Conservation (phyloP, 768 basidiomycete genomes). For the Serendipita sp. region DNA sequence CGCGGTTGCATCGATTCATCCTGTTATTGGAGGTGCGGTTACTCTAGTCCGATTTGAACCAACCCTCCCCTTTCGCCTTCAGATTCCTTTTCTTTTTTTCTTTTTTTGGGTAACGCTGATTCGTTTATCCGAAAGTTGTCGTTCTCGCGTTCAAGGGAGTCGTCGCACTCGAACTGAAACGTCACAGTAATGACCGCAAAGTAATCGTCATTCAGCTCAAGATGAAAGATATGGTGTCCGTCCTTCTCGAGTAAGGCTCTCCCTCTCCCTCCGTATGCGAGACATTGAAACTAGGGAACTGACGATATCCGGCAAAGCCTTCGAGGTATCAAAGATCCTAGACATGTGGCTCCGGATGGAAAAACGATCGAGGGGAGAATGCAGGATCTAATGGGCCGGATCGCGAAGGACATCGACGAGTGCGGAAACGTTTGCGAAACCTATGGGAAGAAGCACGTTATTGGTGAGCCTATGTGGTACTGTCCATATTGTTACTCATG, state of each 20-base stretch:
- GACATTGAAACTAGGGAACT: too few relatives aligned
- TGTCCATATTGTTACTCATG: too few relatives aligned
- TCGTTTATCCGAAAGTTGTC: conserved; percentile 22
- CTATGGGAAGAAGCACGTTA: conserved; percentile 30
- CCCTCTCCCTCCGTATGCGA: too few relatives aligned
- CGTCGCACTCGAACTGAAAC: conserved; percentile 31
- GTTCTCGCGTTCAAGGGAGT: conserved; percentile 36
- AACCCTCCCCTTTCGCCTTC: background rate
- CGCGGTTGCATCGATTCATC: conserved; percentile 19
- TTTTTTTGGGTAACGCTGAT: too few relatives aligned
- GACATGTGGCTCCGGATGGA: conserved; percentile 22
- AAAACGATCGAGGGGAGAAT: conserved; percentile 21
- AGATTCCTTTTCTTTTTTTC: too few relatives aligned
- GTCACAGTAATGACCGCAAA: conserved; percentile 37
- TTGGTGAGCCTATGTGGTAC: too few relatives aligned
- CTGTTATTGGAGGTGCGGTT: conserved; percentile 17
- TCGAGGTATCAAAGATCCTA: conserved; percentile 18
- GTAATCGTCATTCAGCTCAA: conserved; percentile 30
- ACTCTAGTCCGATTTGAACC: background rate
- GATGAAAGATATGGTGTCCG: conserved; percentile 36
- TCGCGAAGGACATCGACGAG: conserved; percentile 28
- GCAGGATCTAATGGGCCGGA: conserved; percentile 17
- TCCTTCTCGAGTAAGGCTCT: conserved; percentile 28
- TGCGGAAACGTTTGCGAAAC: conserved; percentile 32
- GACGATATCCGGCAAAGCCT: conserved; percentile 15